Base-by-base conservation (phyloP, 192 early-diverging fungal species). In the Coemansia reversa region DNA sequence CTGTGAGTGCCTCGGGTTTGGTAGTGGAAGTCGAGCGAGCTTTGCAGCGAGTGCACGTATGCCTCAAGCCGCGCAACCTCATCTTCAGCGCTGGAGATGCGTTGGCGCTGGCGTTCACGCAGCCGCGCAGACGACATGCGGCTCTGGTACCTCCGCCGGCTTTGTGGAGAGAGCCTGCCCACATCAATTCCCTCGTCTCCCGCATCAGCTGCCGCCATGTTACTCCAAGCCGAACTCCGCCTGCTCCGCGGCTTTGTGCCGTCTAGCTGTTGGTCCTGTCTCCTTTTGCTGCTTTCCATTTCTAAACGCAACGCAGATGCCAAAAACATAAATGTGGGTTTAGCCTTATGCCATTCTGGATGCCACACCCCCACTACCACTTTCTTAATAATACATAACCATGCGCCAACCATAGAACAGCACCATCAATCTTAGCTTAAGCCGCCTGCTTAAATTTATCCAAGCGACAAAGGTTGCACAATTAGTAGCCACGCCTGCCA, bases 81-180 rank as follows among this genome's bases (percentile, higher is more conserved):
- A 0, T 63, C 28, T 20, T 70, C 71, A 0, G 65, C 58, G 2
- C 51, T 19, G 0, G 45, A 18, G 12, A 67, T 59, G 22, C 59
- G 51, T 52, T 65, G 64, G 11, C 76, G 71, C 68, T 79, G 76
- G 20, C 76, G 71, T 58, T 70, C 71, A 20, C 76, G 71, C 53
- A 79, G 62, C 19, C 72, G 67, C 7, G 76, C 76, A 1, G 76
- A 79, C 0, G 76, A 79, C 53, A 70, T 39, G 50, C 70, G 66
- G 68, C 76, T 79, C 32, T 70, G 76, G 51, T 74, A 54, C n/a
- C 77, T 63, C n/a, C 68, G 64, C 14, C 68, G 71, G 65, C 71
- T 79, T 42, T 65, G 64, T 11, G 77, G 77, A 8, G 77, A 74
- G 56, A 79, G 56, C 22, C 52, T 54, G 4, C 49, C 51, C 19